These are phyloP conservation scores for Monosporozyma servazzii DNA, from an alignment of 805 yeast genomes.

Conservation along the genomic window DNA sequence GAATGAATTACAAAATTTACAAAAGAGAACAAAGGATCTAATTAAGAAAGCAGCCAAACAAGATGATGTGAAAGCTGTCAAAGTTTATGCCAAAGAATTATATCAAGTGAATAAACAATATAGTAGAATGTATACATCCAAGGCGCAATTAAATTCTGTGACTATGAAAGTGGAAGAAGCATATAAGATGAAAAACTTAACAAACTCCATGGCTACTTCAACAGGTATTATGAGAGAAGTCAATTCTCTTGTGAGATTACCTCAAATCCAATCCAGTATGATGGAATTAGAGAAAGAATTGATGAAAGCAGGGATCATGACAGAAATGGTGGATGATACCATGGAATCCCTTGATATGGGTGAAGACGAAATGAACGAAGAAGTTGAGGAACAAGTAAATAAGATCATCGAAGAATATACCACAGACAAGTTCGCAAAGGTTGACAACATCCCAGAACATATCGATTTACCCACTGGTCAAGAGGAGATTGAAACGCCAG, in stretches of 20 bases:
- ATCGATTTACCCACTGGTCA: slow-evolving; percentile 15
- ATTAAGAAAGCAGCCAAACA: slow-evolving; percentile 69
- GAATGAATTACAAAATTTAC: slow-evolving; percentile 53
- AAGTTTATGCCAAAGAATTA: slow-evolving; percentile 73
- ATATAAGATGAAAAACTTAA: slow-evolving; percentile 73
- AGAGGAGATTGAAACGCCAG: slow-evolving; percentile 33
- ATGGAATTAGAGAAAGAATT: slow-evolving; percentile 79
- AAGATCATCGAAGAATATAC: slow-evolving; percentile 45
- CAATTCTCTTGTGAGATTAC: slow-evolving; percentile 65
- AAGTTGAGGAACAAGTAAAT: slow-evolving; percentile 59
- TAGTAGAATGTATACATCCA: slow-evolving; percentile 63
- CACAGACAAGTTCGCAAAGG: slow-evolving; percentile 34
- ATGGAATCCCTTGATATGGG: slow-evolving; percentile 46
- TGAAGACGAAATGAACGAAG: slow-evolving; percentile 59
- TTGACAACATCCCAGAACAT: slow-evolving; percentile 29
- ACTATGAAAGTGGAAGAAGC: slow-evolving; percentile 87
- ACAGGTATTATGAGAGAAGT: slow-evolving; percentile 85
- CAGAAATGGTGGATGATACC: slow-evolving; percentile 91
- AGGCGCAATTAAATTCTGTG: slow-evolving; percentile 78
- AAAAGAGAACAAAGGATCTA: slow-evolving; percentile 67
- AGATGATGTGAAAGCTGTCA: slow-evolving; percentile 67
- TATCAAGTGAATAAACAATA: slow-evolving; percentile 66
- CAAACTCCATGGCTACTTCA: slow-evolving; percentile 69
- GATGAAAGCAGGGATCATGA: slow-evolving; percentile 76
- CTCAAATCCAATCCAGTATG: slow-evolving; percentile 75